phyloP scores from a whole-genome alignment of 2,329 filamentous ascomycete species.

The Penicillium oxalicum region DNA sequence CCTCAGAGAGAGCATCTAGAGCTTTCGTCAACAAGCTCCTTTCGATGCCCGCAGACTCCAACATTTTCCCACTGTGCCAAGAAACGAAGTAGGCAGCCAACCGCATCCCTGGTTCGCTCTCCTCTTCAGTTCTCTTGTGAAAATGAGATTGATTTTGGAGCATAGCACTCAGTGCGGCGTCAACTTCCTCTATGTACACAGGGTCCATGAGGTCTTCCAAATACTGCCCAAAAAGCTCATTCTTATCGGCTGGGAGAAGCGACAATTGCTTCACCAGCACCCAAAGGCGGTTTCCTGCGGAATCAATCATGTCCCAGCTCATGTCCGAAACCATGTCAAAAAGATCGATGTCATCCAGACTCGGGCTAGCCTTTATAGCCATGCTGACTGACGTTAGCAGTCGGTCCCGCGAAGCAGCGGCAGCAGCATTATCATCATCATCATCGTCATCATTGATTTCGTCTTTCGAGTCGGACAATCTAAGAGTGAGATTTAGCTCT shows the following conservation, averaged over 20 bases:
- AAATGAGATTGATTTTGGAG: slow-evolving; percentile 3
- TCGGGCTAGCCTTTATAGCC: neutral
- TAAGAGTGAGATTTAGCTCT: neutral
- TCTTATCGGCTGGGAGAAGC: slow-evolving; percentile 13
- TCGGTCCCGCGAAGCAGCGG: neutral
- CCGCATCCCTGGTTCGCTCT: slow-evolving; percentile 10
- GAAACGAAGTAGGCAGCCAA: slow-evolving; percentile 9
- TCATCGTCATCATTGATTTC: no score
- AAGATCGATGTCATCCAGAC: slow-evolving; percentile 4
- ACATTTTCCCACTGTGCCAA: slow-evolving; percentile 5
- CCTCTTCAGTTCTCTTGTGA: neutral
- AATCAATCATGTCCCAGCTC: neutral
- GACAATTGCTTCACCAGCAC: slow-evolving; percentile 29
- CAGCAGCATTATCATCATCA: no score
- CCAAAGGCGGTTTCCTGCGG: slow-evolving; percentile 1
- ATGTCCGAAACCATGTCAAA: slow-evolving; percentile 3
- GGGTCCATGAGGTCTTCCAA: slow-evolving; percentile 1
- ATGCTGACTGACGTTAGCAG: neutral
- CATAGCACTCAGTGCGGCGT: slow-evolving; percentile 16
- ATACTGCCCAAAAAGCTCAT: slow-evolving; percentile 6
- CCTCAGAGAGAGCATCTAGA: slow-evolving; percentile 5
- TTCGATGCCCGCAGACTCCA: neutral
- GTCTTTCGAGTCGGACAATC: neutral
- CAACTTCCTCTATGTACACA: slow-evolving; percentile 11
- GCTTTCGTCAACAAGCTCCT: neutral